Conservation (phyloP, 345 rosid species). For the Physaria fendleri region DNA sequence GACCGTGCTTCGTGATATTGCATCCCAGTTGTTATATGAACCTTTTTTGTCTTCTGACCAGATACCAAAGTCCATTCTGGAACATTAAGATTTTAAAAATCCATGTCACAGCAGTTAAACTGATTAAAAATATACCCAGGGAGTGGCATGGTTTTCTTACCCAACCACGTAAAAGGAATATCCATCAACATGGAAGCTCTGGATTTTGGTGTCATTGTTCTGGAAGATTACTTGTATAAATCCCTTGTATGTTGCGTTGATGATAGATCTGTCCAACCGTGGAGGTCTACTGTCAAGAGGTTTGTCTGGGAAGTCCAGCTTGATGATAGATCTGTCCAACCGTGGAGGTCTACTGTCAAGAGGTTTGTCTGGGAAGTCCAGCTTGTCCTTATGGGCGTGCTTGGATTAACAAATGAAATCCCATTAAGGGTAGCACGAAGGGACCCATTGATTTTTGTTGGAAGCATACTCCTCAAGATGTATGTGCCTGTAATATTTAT, state of each 20-base stretch:
- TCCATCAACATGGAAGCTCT: constrained; percentile 80
- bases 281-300: constrained; percentile 54
- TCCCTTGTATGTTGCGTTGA: constrained; percentile 82
- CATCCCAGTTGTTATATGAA: constrained; percentile 68
- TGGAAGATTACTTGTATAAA: constrained; percentile 77
- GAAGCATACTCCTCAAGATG: constrained; percentile 64
- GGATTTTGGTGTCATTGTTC: constrained; percentile 85
- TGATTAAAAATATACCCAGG: not conserved
- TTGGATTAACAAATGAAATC: constrained; percentile 66
- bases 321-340: constrained; percentile 57
- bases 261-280: constrained; percentile 47
- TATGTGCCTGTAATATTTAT: constrained; percentile 73
- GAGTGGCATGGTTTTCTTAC: constrained; percentile 40
- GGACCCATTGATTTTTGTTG: constrained; percentile 48
- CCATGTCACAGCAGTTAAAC: not conserved
- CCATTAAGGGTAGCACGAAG: constrained; percentile 67
- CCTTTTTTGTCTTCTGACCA: constrained; percentile 71
- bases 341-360: constrained; percentile 41
- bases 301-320: constrained; percentile 64
- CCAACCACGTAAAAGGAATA: constrained; percentile 83
- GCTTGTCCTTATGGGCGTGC: constrained; percentile 66
- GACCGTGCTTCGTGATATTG: constrained; percentile 62
- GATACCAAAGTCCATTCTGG: constrained; percentile 84
- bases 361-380: constrained; percentile 70
- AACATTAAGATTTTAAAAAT: not conserved